Evolutionary conservation across 164 flowering plant species (phyloP).

Genomic region (Amborella trichopoda): DNA sequence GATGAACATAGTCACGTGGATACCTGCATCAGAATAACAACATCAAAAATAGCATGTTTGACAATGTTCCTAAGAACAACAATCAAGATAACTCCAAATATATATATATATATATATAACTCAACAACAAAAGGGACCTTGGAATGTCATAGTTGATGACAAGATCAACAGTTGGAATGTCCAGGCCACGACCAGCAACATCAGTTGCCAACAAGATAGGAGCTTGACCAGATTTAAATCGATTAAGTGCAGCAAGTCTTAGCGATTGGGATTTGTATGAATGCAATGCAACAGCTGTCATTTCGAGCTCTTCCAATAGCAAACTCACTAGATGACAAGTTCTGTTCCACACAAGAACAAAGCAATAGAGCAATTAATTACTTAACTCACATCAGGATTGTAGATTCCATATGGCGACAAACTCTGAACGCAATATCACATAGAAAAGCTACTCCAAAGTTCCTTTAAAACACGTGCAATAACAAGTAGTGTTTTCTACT

Average conservation of each 20-base stretch:
- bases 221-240: constrained; percentile 75
- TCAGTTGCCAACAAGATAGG: constrained; percentile 82
- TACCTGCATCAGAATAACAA: constrained; percentile 23
- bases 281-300: constrained; percentile 53
- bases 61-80: too few species aligned
- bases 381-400: too few species aligned
- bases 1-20: constrained; percentile 89
- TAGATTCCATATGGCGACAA: too few species aligned
- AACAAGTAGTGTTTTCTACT: too few species aligned
- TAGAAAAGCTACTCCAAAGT: too few species aligned
- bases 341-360: too few species aligned
- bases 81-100: neutral
- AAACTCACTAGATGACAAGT: constrained; percentile 63
- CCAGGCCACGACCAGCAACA: constrained; percentile 94
- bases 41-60: too few species aligned
- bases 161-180: constrained; percentile 95
- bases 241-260: constrained; percentile 71
- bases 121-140: constrained; percentile 29
- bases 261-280: constrained; percentile 69
- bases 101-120: neutral
- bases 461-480: too few species aligned
- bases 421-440: too few species aligned
- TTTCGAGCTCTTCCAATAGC: constrained; percentile 76
- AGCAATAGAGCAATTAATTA: too few species aligned
- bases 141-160: constrained; percentile 90